Evolutionary conservation across 129 eudicot species (phyloP).

Genomic region (Flaveria brownii): DNA sequence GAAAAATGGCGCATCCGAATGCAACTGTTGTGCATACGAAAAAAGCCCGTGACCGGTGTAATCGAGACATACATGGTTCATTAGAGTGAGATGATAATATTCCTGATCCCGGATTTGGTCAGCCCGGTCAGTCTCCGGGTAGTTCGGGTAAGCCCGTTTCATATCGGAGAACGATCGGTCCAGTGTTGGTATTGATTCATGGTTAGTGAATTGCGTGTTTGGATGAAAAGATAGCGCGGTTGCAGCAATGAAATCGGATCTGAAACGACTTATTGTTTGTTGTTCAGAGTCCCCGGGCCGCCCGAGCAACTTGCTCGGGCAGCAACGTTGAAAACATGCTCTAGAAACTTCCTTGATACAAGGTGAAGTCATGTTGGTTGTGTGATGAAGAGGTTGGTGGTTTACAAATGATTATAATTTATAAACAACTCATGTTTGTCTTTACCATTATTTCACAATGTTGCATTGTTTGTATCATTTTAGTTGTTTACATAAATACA

Average conservation of each 20-base stretch:
- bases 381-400: constrained; percentile 30
- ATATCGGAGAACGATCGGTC: constrained; percentile 41
- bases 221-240: constrained; percentile 59
- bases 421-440: constrained; percentile 18
- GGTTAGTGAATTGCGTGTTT: constrained; percentile 64
- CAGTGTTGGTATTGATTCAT: constrained; percentile 65
- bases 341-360: constrained; percentile 54
- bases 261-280: constrained; percentile 29
- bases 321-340: constrained; percentile 61
- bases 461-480: constrained; percentile 37
- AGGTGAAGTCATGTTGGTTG: constrained; percentile 53
- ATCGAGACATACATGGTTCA: constrained; percentile 69
- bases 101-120: constrained; percentile 65
- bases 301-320: constrained; percentile 43
- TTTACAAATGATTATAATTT: constrained; percentile 18
- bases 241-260: constrained; percentile 56
- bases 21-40: constrained; percentile 51
- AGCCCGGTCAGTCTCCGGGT: constrained; percentile 50
- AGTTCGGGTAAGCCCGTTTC: constrained; percentile 52
- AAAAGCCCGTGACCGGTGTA: constrained; percentile 78
- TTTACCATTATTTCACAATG: constrained; percentile 29
- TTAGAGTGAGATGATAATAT: constrained; percentile 46
- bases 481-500: constrained; percentile 30
- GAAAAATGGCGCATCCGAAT: constrained; percentile 47
- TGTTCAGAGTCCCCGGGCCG: constrained; percentile 36